Evolutionary conservation across 257 asterid genomes (phyloP), one percentile per base, ranked within the genome.

Genomic region (Solanum peruvianum): DNA sequence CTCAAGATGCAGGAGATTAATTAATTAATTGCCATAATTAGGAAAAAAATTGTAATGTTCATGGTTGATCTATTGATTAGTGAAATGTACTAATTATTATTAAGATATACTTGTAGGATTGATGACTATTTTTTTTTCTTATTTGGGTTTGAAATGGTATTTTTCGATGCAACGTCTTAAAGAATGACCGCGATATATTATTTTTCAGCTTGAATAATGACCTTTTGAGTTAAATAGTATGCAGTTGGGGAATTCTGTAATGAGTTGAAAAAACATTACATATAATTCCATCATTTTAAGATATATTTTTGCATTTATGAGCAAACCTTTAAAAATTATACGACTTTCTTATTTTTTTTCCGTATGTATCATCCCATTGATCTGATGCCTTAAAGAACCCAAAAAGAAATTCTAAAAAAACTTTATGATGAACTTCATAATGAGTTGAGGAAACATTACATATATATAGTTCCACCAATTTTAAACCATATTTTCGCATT

Each of bases 1-100:
- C 91, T 35, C 92, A 90, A 83, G 96, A 90, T 86, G 95, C 89
- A 37, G 88, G 81, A 85, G 96, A 93, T 64, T 90, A 80, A 80
- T 41, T 52, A 52, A 6, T 18, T 58, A 58, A 58, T 58, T 75
- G 33, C 4, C 29, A 39, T 73, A 29, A 29, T 69, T 29, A 31
- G 41, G 20, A 10, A 2, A 11, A 56, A 56, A 56, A 56, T 18
- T 31, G 18, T 31, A 70, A 18, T 20, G 20, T 33, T 33, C 27
- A 35, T 73, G 45, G 49, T 75, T 73, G 47, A 73, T 37, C 27
- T 37, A 37, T 37, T 71, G 45, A 73, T 37, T 23, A 23, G 10
- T 23, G 35, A 41, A 41, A 41, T 23, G 33, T 21, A 75, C 82
- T 41, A 23, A 75, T 41, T 41, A 75, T 41, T 41, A 75, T 75